Evolutionary conservation across 2,329 filamentous ascomycete genomes (phyloP), one percentile per base, ranked within the genome.

Genomic region (Aspergillus thermomutatus): DNA sequence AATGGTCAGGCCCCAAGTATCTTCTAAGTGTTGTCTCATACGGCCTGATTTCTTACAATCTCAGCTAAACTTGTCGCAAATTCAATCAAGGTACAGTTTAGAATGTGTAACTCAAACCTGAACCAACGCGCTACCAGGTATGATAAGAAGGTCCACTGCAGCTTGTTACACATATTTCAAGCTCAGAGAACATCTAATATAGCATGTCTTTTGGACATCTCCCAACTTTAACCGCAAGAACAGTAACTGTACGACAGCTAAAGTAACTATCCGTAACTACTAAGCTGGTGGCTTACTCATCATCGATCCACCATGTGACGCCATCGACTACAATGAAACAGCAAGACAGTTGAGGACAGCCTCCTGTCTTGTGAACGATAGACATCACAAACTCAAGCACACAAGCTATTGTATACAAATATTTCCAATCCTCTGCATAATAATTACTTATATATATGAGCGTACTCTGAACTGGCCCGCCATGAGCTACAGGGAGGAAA

Each of bases 401-500:
- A 25, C 10, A 6, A 25, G 21, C 43, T 14, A 3, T 23, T 23
- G 6, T 26, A 46, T 23, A 25, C 43, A 3, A 14, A 14, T 21
- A 9, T 11, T 19, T 19, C 17, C 9, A 21, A 43, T 43, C n/a
- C 7, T 11, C 19, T 21, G 10, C 40, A 10, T 40, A 19, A 34
- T 43, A 34, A 21, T 37, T 9, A 25, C 9, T 27, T 56, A 34
- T 25, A 28, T 52, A 49, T 26, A 37, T 40, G 31, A 40, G 48
- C 41, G 26, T 49, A 14, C 23, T 31, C n/a, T 49, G 50, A 14
- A 31, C 34, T 21, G 14, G 58, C 49, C 43, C 52, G 40, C 11
- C 21, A 60, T 58, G 59, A 50, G 45, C 27, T 45, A 53, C 28
- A 40, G 21, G 50, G 49, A 46, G 23, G 23, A 47, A 31, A 51